These are phyloP conservation scores for Taiwanofungus camphoratus DNA, from an alignment of 1,284 basidiomycete species.

Conservation along the genomic window DNA sequence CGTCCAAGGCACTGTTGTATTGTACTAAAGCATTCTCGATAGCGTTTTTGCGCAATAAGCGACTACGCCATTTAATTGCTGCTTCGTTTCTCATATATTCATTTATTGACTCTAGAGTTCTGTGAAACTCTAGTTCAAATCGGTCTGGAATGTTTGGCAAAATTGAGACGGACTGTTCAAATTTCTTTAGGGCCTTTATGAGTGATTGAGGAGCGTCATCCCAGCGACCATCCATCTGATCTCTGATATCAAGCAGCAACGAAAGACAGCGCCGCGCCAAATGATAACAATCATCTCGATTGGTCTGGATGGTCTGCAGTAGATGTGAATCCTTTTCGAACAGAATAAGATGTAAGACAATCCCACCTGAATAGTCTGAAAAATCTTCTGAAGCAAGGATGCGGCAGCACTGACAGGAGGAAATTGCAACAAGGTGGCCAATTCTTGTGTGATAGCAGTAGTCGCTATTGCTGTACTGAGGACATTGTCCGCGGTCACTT, in stretches of 20 bases:
- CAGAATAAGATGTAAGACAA: constrained; percentile 6
- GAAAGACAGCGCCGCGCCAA: constrained; percentile 40
- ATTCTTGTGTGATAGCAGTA: constrained; percentile 16
- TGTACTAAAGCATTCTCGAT: constrained; percentile 34
- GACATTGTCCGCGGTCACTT: constrained; percentile 10
- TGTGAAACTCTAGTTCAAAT: constrained; percentile 9
- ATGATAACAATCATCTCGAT: constrained; percentile 37
- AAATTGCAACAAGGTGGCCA: constrained; percentile 31
- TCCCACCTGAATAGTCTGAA: constrained; percentile 42
- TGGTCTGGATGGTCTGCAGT: constrained; percentile 24
- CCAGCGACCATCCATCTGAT: constrained; percentile 43
- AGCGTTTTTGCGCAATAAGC: constrained; percentile 34
- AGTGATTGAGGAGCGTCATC: constrained; percentile 38
- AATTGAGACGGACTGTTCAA: constrained; percentile 33
- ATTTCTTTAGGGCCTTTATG: constrained; percentile 37
- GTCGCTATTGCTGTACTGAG: constrained; percentile 16
- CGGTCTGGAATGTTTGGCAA: neutral
- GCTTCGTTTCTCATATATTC: constrained; percentile 36
- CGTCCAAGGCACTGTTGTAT: constrained; percentile 33
- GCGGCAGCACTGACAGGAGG: constrained; percentile 39
- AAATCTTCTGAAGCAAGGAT: constrained; percentile 37
- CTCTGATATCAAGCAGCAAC: constrained; percentile 39
- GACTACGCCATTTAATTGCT: constrained; percentile 35
- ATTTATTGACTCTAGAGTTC: constrained; percentile 34
- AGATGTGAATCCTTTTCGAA: neutral